Conservation (phyloP, 2,329 filamentous ascomycete genomes). For the Lecanoromycetidae sp. region DNA sequence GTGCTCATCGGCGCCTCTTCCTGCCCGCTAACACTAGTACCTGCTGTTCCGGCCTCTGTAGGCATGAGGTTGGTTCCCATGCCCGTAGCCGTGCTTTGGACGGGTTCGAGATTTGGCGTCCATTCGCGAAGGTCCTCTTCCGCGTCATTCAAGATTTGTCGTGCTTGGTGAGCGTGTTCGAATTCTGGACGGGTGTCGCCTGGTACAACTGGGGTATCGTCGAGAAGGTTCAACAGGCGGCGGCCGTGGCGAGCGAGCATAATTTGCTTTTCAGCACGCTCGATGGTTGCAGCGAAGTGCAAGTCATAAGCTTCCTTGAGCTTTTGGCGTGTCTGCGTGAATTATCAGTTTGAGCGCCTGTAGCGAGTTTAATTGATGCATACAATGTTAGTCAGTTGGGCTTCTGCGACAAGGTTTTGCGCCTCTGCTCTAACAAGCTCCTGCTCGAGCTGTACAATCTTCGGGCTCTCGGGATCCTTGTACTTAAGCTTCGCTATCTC, state of each 20-base stretch:
- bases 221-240: conserved; percentile 69
- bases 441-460: conserved; percentile 77
- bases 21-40: conserved; percentile 9
- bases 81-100: conserved; percentile 37
- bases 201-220: conserved; percentile 80
- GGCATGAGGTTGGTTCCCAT: conserved; percentile 34
- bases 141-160: conserved; percentile 81
- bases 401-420: conserved; percentile 89
- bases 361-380: conserved; percentile 22
- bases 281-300: conserved; percentile 82
- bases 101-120: conserved; percentile 45
- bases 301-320: conserved; percentile 87
- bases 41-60: conserved; percentile 4
- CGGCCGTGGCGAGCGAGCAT: conserved; percentile 85
- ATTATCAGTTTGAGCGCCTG: conserved; percentile 1
- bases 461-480: conserved; percentile 78
- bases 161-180: conserved; percentile 52
- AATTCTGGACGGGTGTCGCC: conserved; percentile 67
- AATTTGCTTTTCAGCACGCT: conserved; percentile 93
- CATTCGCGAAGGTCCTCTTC: conserved; percentile 78
- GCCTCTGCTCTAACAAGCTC: conserved; percentile 93
- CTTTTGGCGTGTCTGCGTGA: conserved; percentile 71
- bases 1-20: not conserved
- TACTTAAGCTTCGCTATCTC: conserved; percentile 85
- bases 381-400: conserved; percentile 89